Conservation (phyloP, 2,329 filamentous ascomycete species). For the Malbranchea zuffiana region DNA sequence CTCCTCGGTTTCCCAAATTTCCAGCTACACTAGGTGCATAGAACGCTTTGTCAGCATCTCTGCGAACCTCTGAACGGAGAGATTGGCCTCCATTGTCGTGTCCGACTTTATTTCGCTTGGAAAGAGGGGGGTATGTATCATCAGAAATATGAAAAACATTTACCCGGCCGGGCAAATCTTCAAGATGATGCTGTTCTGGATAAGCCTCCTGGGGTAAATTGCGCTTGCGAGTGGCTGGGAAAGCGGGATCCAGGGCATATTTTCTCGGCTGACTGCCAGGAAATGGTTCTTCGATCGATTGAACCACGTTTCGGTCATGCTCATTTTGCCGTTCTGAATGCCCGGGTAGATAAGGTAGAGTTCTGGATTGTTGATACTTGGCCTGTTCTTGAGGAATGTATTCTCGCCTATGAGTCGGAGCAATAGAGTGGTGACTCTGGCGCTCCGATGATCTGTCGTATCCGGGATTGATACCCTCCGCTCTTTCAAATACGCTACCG, state of each 20-base stretch:
- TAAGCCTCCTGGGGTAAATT: conserved; percentile 3
- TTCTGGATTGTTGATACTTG: conserved; percentile 4
- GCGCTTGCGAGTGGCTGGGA: conserved; percentile 3
- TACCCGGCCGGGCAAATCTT: conserved; percentile 18
- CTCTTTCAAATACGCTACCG: conserved; percentile 18
- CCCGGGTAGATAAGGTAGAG: conserved; percentile 1
- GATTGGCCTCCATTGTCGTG: conserved; percentile 15
- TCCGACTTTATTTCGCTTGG: conserved; percentile 27
- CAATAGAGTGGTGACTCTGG: neutral
- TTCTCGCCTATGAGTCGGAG: neutral
- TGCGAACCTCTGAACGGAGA: neutral
- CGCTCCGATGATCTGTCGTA: neutral
- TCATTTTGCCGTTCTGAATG: no score
- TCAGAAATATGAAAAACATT: conserved; percentile 19
- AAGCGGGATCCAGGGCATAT: neutral
- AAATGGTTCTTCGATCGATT: conserved; percentile 27
- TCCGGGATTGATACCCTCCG: conserved; percentile 2
- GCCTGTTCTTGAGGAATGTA: conserved; percentile 7
- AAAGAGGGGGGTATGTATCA: conserved; percentile 18
- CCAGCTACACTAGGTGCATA: neutral
- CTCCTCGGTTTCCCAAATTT: neutral
- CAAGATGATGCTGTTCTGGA: conserved; percentile 13
- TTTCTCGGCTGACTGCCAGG: conserved; percentile 6
- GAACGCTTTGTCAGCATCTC: neutral
- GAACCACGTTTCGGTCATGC: conserved; percentile 23